Evolutionary conservation across 345 rosid genomes (phyloP), one percentile per base, ranked within the genome.

Genomic region (Bruguiera gymnorhiza): DNA sequence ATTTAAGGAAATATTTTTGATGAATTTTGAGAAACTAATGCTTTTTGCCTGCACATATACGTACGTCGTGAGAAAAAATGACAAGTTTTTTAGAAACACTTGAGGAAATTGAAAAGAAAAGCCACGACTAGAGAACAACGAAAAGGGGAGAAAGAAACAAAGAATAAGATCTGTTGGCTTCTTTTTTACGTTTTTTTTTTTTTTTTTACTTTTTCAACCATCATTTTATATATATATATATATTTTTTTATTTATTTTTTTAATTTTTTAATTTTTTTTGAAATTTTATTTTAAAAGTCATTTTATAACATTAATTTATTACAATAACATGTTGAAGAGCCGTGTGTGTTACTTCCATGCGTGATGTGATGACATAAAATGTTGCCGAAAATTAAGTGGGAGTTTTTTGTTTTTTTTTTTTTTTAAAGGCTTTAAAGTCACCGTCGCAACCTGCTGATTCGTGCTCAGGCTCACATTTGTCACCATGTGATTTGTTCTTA

Each of bases 401-500:
- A 27, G 2, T 27, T 27, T 27, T 27, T 27, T 24, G 24, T 24
- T 27, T 27, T 27, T 27, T 1, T 27, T 27, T 27, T 1, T 27
- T 27, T 27, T 1, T 27, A 27, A 27, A 27, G 60, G 58, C 73
- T 67, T 62, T 62, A 80, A 75, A 65, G 78, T 65, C 85, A 79
- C 78, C 82, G 64, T 54, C 67, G 71, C 20, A n/a, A 2, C 81
- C 72, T 78, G 80, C 70, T 39, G 73, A 77, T 81, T 83, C 34
- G 68, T 79, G 81, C 83, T 76, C 85, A 78, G 80, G 66, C 69
- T 67, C 74, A 52, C 69, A 77, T 67, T 75, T 69, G 73, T 70
- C 80, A 64, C 82, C 76, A 48, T 76, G 29, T 53, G 72, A 85
- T 83, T 67, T 26, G 76, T 24, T 29, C 46, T 61, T 70, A 69